Evolutionary conservation across 345 rosid species (phyloP), one percentile per base, ranked within the genome.

Genomic region (Syzygium aqueum): DNA sequence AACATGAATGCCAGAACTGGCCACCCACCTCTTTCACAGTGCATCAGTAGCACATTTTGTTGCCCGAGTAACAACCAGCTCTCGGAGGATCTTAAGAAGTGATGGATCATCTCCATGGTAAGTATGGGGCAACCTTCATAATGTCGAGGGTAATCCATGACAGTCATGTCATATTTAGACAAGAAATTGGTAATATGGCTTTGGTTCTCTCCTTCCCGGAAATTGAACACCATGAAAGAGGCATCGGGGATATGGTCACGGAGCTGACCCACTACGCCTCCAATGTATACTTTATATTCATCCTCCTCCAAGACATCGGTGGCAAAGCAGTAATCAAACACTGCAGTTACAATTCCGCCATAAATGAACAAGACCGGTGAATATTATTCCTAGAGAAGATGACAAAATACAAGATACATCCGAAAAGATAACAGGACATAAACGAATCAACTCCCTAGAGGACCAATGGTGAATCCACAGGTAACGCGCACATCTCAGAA

Each of bases 121-220:
- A 97, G 93, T 89, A 97, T 73, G 0, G 98, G 98, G 89, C 98
- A 97, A 63, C 99, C 98, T 90, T 97, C 98, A 46, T 96, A 95
- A 73, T 96, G 97, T 86, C 95, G 94, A 90, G 99, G 99, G 88
- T 97, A 97, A 92, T 97, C 99, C 99, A 97, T 96, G 84, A 96
- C 92, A 15, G 98, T 96, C 92, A 95, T 93, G 90, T 94, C 97
- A 89, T 93, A 91, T 86, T 95, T 93, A 57, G 97, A 95, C 85
- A 97, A 87, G n/a, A 94, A 87, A 84, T 93, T 91, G 33, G 96
- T 92, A 88, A 96, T 88, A 53, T 89, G 90, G 89, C 94, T 95
- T 77, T 87, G 95, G 51, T 91, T 89, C 77, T 93, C 92, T 40
- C 93, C 97, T 82, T 95, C 96, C 37, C 95, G 97, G 88, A 97